Conservation (phyloP, 208 protist genomes). For the Balamuthia mandrillaris region DNA sequence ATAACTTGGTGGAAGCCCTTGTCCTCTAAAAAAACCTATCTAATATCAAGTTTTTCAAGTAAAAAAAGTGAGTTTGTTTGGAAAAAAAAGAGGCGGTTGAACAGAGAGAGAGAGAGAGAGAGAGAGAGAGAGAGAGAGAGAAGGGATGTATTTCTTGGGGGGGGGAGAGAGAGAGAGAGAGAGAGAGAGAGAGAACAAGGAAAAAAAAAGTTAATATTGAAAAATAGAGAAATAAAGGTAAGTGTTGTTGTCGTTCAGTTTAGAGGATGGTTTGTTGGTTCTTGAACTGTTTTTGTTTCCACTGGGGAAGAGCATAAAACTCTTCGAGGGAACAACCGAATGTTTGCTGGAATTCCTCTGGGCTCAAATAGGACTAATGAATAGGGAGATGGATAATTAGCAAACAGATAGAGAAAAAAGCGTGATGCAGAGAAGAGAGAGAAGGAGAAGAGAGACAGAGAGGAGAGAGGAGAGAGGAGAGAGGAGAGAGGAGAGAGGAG, state of each 20-base stretch:
- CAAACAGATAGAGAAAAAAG: neutral
- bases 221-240: neutral
- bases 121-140: too few relatives aligned
- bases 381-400: neutral
- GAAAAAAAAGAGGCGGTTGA: neutral
- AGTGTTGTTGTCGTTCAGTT: too few relatives aligned
- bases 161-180: neutral
- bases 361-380: constrained; percentile 29
- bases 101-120: too few relatives aligned
- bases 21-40: neutral
- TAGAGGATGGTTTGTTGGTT: constrained; percentile 40
- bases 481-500: constrained; percentile 14
- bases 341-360: constrained; percentile 8
- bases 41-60: neutral
- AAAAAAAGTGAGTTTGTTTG: neutral
- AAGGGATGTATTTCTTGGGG: too few relatives aligned
- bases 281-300: constrained; percentile 52
- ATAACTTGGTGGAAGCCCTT: neutral
- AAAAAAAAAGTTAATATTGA: neutral
- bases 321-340: constrained; percentile 45
- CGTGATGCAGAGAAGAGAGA: neutral
- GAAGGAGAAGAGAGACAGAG: neutral
- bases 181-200: neutral
- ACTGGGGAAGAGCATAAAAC: constrained; percentile 7
- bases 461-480: neutral